These are phyloP conservation scores for Bacidia rubella DNA, from an alignment of 495 filamentous ascomycete species.

Conservation along the genomic window DNA sequence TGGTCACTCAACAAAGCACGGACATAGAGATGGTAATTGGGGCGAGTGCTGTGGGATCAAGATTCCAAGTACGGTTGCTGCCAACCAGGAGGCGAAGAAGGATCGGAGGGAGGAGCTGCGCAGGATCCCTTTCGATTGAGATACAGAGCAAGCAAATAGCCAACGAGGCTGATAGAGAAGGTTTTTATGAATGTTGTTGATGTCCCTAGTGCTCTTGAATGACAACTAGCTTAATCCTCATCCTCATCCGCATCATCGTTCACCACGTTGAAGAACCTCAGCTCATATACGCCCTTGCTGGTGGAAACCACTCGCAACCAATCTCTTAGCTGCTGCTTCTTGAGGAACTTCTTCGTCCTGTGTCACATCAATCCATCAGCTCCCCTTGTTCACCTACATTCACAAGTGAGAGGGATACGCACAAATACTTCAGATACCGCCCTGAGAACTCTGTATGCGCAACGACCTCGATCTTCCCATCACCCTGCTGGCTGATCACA, in stretches of 20 bases:
- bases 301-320: conserved; percentile 98
- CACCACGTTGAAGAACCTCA: conserved; percentile 99
- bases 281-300: conserved; percentile 93
- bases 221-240: conserved; percentile 60
- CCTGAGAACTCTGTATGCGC: conserved; percentile 96
- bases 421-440: conserved; percentile 99
- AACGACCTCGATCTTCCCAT: conserved; percentile 95
- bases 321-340: conserved; percentile 99
- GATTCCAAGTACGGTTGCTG: conserved; percentile 84
- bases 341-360: conserved; percentile 99
- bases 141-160: not conserved
- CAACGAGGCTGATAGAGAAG: not conserved
- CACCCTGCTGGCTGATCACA: conserved; percentile 74
- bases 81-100: conserved; percentile 76
- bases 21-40: conserved; percentile 59
- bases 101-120: conserved; percentile 49
- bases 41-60: conserved; percentile 99
- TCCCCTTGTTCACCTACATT: not conserved
- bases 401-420: conserved; percentile 25
- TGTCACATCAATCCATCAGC: conserved; percentile 4
- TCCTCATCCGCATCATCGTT: conserved; percentile 95
- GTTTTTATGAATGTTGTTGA: not conserved
- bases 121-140: conserved; percentile 85
- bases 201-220: not conserved
- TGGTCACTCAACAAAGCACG: conserved; percentile 52